Conservation (phyloP, 306 rosid genomes). For the Albizia julibrissin region DNA sequence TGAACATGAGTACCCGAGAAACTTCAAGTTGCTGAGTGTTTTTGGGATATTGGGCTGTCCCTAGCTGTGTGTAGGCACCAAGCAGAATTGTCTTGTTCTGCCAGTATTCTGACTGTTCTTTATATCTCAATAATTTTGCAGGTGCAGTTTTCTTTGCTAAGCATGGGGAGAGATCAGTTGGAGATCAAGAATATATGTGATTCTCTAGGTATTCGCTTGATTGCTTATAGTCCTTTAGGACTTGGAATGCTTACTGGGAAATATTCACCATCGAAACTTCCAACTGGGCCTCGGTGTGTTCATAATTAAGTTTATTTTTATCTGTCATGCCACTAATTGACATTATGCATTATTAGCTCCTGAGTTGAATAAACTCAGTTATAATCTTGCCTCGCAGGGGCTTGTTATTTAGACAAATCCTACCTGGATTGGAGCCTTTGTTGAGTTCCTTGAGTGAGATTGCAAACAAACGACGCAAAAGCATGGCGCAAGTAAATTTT, state of each 20-base stretch:
- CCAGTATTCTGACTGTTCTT: neutral
- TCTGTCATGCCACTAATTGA: neutral
- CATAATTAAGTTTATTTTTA: neutral
- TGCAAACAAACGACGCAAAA: slow-evolving; percentile 70
- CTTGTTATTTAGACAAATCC: slow-evolving; percentile 78
- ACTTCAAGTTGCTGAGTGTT: neutral
- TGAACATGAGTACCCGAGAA: neutral
- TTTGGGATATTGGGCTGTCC: neutral
- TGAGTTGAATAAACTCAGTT: neutral
- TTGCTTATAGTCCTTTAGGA: slow-evolving; percentile 95
- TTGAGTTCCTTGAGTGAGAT: slow-evolving; percentile 62
- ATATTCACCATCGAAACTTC: slow-evolving; percentile 74
- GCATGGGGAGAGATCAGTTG: slow-evolving; percentile 82
- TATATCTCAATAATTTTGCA: slow-evolving; percentile 37
- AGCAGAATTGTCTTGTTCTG: neutral
- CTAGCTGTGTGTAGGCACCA: neutral
- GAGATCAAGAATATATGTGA: slow-evolving; percentile 83
- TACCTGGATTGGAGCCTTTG: slow-evolving; percentile 84
- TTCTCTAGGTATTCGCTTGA: slow-evolving; percentile 76
- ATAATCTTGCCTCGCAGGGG: slow-evolving; percentile 46
- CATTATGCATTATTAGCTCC: slow-evolving; percentile 10
- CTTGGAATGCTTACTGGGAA: slow-evolving; percentile 99
- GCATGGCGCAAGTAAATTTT: slow-evolving; percentile 69
- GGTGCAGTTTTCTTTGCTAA: slow-evolving; percentile 93
- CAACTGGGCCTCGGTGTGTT: slow-evolving; percentile 82